Evolutionary conservation across 169 alveolate species (phyloP).

Genomic region (Plasmodium coatneyi): DNA sequence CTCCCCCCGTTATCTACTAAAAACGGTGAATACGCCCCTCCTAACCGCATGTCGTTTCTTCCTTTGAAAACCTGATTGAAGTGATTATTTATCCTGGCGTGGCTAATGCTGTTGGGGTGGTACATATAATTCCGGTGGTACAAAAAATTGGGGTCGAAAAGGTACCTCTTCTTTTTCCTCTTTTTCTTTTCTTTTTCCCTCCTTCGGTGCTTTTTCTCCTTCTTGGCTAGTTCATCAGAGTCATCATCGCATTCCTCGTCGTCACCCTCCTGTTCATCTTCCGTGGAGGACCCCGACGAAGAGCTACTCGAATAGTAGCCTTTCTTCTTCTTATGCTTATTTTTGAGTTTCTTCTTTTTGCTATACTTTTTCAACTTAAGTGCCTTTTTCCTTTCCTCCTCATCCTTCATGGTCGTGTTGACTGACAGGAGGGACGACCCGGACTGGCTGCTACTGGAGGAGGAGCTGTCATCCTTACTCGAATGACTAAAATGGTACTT

Average conservation of each 20-base stretch:
- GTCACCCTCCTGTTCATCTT: not conserved
- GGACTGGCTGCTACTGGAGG: slow-evolving; percentile 15
- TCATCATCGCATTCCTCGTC: not conserved
- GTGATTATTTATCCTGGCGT: slow-evolving; percentile 4
- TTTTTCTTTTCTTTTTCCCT: slow-evolving; percentile 5
- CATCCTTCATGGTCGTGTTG: not conserved
- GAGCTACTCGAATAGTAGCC: slow-evolving; percentile 30
- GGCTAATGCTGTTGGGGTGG: not conserved
- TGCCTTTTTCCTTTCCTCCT: slow-evolving; percentile 6
- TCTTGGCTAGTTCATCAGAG: not conserved
- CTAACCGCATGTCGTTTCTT: not conserved
- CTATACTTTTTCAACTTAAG: not conserved
- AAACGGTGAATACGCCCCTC: not conserved
- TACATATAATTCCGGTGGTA: slow-evolving; percentile 24
- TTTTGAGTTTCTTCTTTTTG: slow-evolving; percentile 18
- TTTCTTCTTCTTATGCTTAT: slow-evolving; percentile 32
- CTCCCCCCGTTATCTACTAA: not conserved
- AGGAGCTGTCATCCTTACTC: not conserved
- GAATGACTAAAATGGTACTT: not conserved
- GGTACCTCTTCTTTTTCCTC: not conserved
- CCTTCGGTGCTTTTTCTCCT: slow-evolving; percentile 9
- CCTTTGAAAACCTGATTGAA: not conserved
- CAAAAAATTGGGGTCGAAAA: slow-evolving; percentile 35
- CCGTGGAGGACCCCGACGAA: not conserved
- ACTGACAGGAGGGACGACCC: not conserved